Base-by-base conservation (phyloP, 495 filamentous ascomycete genomes). In the Tuber microsphaerosporum region DNA sequence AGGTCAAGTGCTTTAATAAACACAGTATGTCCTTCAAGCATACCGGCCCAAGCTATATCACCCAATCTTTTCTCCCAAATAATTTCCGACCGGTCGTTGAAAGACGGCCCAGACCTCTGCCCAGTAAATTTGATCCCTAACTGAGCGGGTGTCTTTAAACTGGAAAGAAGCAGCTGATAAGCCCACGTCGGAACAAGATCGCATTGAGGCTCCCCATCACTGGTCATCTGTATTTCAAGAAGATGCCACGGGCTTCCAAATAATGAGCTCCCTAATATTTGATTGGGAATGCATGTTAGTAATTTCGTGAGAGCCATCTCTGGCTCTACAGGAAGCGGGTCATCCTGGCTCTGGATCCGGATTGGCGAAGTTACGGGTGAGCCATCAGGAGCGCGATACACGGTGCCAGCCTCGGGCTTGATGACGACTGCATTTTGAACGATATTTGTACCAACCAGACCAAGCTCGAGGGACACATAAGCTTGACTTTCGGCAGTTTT, bases 81-180 rank as follows among this genome's bases (percentile, higher is more conserved):
- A 22, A 79, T 69, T 19, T 46, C 43, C 31, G 73, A 39, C n/a
- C 44, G 46, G 37, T 77, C 69, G 43, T 56, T 51, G 43, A 51
- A 56, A 41, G 69, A 70, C 20, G 68, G 56, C 20, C 41, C 77
- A 19, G 26, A 31, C 31, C 26, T 65, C 56, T 34, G 56, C 56
- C 56, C 56, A 31, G 56, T 65, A 19, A 65, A 65, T 20, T 70
- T 44, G 39, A 79, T 51, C 37, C 48, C 61, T 44, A 79, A 42
- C 17, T 78, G 75, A 41, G 77, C 56, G 20, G 72, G 39, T 20
- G 68, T 70, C 44, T 71, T 79, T 45, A 79, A 69, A 37, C 43
- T 69, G 16, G 77, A 79, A 34, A 79, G 65, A n/a, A 79, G 69
- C 12, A 79, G 48, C 22, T 79, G 77, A 34, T 78, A 79, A 56